These are phyloP conservation scores for Astragalus glycyphyllos DNA, from an alignment of 306 rosid species.

Conservation along the genomic window DNA sequence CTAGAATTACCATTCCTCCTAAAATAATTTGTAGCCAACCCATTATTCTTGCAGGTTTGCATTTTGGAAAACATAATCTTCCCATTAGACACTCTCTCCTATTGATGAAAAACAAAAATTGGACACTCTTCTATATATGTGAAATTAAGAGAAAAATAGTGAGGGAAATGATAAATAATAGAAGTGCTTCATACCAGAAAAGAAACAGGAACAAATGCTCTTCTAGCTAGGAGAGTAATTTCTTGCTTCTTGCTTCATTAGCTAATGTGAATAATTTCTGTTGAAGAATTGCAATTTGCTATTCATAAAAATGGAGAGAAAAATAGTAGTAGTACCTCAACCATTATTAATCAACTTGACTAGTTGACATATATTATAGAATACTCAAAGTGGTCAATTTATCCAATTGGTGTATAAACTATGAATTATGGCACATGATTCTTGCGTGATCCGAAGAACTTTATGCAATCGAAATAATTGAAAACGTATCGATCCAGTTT, in stretches of 20 bases:
- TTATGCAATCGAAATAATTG: conserved; percentile 14
- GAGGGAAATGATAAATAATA: conserved; percentile 22
- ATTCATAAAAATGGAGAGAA: conserved; percentile 10
- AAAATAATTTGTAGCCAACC: conserved; percentile 71
- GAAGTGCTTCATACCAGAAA: conserved; percentile 25
- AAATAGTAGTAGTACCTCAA: not conserved
- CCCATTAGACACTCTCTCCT: conserved; percentile 46
- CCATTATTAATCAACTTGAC: conserved; percentile 37
- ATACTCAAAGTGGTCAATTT: conserved; percentile 44
- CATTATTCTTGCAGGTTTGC: conserved; percentile 54
- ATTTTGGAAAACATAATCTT: conserved; percentile 64
- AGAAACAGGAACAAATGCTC: conserved; percentile 14
- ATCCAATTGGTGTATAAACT: conserved; percentile 38
- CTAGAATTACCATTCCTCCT: conserved; percentile 73
- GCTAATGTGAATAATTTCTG: conserved; percentile 16
- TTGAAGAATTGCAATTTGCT: conserved; percentile 18
- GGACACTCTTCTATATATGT: not conserved
- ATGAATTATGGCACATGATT: conserved; percentile 40
- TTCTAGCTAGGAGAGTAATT: not conserved
- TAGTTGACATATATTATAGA: not conserved
- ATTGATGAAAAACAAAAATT: not conserved
- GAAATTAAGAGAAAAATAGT: conserved; percentile 24
- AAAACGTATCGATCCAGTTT: conserved; percentile 44
- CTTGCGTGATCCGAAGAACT: conserved; percentile 29
- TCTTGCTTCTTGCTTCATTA: not conserved